Evolutionary conservation across 164 flowering plant species (phyloP).

Genomic region (Piper betle): DNA sequence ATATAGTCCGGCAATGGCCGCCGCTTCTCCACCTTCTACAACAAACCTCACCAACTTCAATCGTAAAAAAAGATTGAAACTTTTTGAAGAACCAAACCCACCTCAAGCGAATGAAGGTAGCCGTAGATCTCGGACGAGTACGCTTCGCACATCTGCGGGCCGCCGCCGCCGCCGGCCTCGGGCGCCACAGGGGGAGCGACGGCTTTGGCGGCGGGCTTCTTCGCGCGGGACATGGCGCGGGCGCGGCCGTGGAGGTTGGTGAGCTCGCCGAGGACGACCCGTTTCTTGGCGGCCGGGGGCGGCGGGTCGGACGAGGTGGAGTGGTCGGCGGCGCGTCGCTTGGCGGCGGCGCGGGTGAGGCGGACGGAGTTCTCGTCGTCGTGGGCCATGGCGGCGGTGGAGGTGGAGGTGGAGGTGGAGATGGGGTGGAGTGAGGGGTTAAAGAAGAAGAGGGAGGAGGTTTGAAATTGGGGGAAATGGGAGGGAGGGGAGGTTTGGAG

Average conservation of each 20-base stretch:
- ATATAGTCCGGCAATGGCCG: conserved; percentile 45
- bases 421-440: background rate
- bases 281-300: conserved; percentile 17
- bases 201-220: conserved; percentile 3
- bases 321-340: conserved; percentile 19
- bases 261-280: conserved; percentile 43
- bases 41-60: background rate
- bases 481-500: no score
- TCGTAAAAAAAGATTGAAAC: background rate
- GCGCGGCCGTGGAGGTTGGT: conserved; percentile 18
- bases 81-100: conserved; percentile 6
- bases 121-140: conserved; percentile 27
- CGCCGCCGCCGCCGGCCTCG: conserved; percentile 8
- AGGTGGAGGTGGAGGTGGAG: background rate
- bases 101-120: conserved; percentile 51
- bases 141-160: conserved; percentile 17
- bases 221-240: conserved; percentile 1
- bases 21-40: conserved; percentile 21
- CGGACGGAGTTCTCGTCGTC: conserved; percentile 22
- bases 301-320: background rate
- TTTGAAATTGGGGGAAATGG: background rate
- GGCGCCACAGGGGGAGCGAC: background rate
- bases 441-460: background rate
- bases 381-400: conserved; percentile 9
- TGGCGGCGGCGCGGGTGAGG: conserved; percentile 23